A percentile compares a stretch with the other conserved stretches of the same genome.
Conservation (phyloP, 2,329 filamentous ascomycete genomes). For the Phyllosticta ampelicida region DNA sequence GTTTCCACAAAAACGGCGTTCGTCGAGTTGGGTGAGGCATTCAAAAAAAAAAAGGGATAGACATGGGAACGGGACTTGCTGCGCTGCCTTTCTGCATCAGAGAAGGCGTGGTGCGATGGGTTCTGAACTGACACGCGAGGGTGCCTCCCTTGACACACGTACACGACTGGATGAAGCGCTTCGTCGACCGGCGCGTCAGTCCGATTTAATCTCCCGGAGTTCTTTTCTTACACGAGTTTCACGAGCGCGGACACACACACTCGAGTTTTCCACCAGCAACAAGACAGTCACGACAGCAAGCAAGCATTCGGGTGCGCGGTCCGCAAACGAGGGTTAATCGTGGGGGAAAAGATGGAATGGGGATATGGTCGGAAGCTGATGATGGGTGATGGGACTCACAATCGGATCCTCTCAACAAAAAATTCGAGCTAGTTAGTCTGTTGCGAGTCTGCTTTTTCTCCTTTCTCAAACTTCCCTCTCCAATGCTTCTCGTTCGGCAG, state of each 20-base stretch:
- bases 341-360: not conserved
- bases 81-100: slow-evolving; percentile 7
- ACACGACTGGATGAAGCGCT: slow-evolving; percentile 9
- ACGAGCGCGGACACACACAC: not conserved
- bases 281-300: not conserved
- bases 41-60: slow-evolving; percentile 4
- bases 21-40: slow-evolving; percentile 10
- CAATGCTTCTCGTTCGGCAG: not conserved
- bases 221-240: slow-evolving; percentile 9
- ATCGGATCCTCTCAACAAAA: slow-evolving; percentile 8
- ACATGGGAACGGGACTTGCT: slow-evolving; percentile 7
- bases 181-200: not conserved
- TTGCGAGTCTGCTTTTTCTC: not conserved
- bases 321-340: not conserved
- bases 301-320: not conserved
- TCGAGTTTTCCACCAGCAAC: not conserved
- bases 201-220: not conserved
- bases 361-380: not conserved
- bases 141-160: not conserved
- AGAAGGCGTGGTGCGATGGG: slow-evolving; percentile 10
- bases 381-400: not conserved
- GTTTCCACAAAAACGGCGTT: slow-evolving; percentile 9
- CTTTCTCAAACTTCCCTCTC: not conserved
- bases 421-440: not conserved
- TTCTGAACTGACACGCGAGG: slow-evolving; percentile 6